Conservation (phyloP, 192 early-diverging fungal species). For the Paraglomus occultum region DNA sequence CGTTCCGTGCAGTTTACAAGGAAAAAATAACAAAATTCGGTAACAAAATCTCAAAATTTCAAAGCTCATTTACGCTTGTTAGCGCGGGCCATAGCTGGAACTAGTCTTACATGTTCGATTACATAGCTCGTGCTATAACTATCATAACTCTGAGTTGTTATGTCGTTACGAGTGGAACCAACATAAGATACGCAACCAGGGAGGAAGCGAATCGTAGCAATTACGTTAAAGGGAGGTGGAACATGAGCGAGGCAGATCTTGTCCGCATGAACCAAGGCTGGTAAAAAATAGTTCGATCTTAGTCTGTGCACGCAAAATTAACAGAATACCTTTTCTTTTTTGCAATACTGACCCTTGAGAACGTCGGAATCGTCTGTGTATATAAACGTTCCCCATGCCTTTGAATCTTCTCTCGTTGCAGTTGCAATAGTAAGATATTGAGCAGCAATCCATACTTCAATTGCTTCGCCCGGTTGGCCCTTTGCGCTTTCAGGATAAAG, state of each 20-base stretch:
- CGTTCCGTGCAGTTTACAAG: too few relatives aligned
- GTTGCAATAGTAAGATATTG: slow-evolving; percentile 6
- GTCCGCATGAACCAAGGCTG: not conserved
- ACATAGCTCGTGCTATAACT: slow-evolving; percentile 2
- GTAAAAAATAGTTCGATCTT: too few relatives aligned
- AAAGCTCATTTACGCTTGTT: too few relatives aligned
- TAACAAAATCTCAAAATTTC: too few relatives aligned
- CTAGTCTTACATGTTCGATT: not conserved
- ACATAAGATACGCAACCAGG: slow-evolving; percentile 10
- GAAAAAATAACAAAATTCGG: too few relatives aligned
- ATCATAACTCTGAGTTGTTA: not conserved
- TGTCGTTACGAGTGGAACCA: not conserved
- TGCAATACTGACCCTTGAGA: not conserved
- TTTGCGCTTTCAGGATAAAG: not conserved
- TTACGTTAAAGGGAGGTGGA: not conserved
- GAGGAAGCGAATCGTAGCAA: not conserved
- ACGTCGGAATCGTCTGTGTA: slow-evolving; percentile 21
- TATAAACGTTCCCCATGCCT: not conserved
- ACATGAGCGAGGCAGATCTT: not conserved
- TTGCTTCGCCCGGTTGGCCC: not conserved
- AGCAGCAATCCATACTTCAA: not conserved
- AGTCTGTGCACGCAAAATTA: too few relatives aligned
- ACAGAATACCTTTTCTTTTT: too few relatives aligned
- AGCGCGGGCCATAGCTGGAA: not conserved
- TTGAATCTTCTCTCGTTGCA: not conserved